phyloP scores from a whole-genome alignment of 805 yeast genomes.

The Jamesozyma lodderae region DNA sequence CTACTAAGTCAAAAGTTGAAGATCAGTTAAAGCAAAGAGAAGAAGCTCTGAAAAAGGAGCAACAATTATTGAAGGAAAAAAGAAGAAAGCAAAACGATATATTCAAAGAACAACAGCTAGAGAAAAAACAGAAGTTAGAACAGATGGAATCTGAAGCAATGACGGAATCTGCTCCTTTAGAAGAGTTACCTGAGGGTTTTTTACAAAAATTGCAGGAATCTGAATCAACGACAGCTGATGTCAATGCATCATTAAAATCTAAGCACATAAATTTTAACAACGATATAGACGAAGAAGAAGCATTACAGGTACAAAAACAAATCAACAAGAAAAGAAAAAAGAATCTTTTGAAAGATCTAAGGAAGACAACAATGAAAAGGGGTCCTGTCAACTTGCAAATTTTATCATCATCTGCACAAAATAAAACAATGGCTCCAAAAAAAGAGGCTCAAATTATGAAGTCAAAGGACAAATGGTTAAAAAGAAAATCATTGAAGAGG shows the following conservation, averaged over 20 bases:
- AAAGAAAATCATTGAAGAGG: conserved; percentile 25
- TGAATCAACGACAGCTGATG: conserved; percentile 12
- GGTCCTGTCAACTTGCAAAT: conserved; percentile 38
- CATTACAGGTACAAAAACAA: conserved; percentile 11
- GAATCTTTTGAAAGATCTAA: conserved; percentile 28
- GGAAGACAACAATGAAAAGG: conserved; percentile 25
- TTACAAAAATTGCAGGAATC: conserved; percentile 26
- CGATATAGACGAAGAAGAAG: conserved; percentile 19
- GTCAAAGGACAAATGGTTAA: conserved; percentile 29
- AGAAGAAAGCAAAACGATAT: conserved; percentile 26
- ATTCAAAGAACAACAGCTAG: conserved; percentile 29
- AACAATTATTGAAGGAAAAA: conserved; percentile 25
- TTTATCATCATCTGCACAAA: conserved; percentile 12
- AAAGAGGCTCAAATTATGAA: conserved; percentile 19
- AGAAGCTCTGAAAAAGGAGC: conserved; percentile 19
- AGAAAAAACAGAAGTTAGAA: conserved; percentile 16
- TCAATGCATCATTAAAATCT: conserved; percentile 9
- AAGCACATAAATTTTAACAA: conserved; percentile 32
- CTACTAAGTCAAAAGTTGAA: conserved; percentile 22
- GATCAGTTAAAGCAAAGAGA: conserved; percentile 21
- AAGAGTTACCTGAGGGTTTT: conserved; percentile 34
- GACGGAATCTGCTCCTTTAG: conserved; percentile 24
- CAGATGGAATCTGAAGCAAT: conserved; percentile 6
- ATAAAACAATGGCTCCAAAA: conserved; percentile 25
- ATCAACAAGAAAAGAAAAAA: conserved; percentile 20